A percentile compares a stretch with the other conserved stretches of the same genome.
Conservation (phyloP, 805 yeast genomes). For the Schwanniomyces occidentalis region DNA sequence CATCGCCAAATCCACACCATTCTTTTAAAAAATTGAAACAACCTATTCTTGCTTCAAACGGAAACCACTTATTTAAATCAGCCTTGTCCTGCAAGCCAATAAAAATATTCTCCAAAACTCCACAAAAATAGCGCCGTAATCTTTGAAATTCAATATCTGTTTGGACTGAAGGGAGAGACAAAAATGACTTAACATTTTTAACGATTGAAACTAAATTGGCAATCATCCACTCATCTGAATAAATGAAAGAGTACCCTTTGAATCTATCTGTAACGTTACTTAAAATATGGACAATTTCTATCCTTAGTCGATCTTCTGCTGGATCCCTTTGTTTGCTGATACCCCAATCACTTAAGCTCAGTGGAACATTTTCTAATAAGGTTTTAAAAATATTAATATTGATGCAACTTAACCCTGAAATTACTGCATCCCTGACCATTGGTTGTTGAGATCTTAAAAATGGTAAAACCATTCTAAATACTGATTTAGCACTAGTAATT, state of each 20-base stretch:
- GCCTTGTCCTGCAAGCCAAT: slow-evolving; percentile 47
- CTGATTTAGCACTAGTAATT: slow-evolving; percentile 87
- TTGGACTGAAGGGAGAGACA: slow-evolving; percentile 60
- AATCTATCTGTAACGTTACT: slow-evolving; percentile 67
- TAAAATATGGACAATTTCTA: slow-evolving; percentile 78
- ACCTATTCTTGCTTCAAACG: slow-evolving; percentile 81
- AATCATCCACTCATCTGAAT: slow-evolving; percentile 68
- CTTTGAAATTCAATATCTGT: slow-evolving; percentile 69
- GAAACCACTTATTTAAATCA: slow-evolving; percentile 58
- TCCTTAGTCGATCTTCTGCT: slow-evolving; percentile 51
- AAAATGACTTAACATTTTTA: slow-evolving; percentile 59
- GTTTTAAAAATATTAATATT: slow-evolving; percentile 87
- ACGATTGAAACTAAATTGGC: slow-evolving; percentile 61
- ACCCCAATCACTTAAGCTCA: slow-evolving; percentile 52
- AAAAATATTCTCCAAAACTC: slow-evolving; percentile 74
- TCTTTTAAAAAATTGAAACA: slow-evolving; percentile 82
- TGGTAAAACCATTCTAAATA: slow-evolving; percentile 86
- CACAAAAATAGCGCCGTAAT: slow-evolving; percentile 80
- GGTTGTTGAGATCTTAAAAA: slow-evolving; percentile 68
- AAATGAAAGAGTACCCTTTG: slow-evolving; percentile 45
- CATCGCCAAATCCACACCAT: slow-evolving; percentile 92
- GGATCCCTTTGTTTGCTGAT: slow-evolving; percentile 31
- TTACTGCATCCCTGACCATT: slow-evolving; percentile 78
- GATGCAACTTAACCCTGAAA: slow-evolving; percentile 85
- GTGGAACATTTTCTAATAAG: slow-evolving; percentile 72